These are phyloP conservation scores for Diplodia mutila DNA, from an alignment of 2,329 filamentous ascomycete genomes.

Conservation along the genomic window DNA sequence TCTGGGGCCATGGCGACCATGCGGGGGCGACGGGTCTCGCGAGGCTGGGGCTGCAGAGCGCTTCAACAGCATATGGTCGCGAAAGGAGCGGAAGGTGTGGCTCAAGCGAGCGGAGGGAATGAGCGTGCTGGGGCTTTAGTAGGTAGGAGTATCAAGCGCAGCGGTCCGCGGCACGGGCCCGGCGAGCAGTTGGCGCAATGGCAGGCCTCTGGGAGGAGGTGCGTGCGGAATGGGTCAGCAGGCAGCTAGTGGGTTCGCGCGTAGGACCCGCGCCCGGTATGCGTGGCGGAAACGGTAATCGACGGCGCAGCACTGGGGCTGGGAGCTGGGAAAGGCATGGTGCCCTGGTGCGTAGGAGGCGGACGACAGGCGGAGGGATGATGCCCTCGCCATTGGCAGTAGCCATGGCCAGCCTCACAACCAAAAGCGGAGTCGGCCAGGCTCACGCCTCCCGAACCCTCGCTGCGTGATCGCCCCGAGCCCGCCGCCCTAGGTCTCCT, in stretches of 20 bases:
- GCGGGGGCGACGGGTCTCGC: slow-evolving; percentile 7
- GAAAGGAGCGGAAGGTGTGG: not conserved
- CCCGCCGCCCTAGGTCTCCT: slow-evolving; percentile 18
- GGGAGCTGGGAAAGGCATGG: slow-evolving; percentile 6
- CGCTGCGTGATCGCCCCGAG: slow-evolving; percentile 12
- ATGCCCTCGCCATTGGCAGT: slow-evolving; percentile 8
- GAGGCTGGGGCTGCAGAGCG: not conserved
- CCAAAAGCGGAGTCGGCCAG: slow-evolving; percentile 11
- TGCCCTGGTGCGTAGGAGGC: not conserved
- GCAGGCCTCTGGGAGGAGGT: not conserved
- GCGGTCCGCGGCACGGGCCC: not conserved
- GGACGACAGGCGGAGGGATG: not conserved
- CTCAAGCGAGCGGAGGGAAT: not conserved
- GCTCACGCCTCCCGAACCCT: slow-evolving; percentile 15
- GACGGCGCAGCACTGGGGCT: slow-evolving; percentile 2
- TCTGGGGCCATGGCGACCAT: slow-evolving; percentile 25
- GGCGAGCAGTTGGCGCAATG: slow-evolving; percentile 7
- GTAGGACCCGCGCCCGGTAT: not conserved
- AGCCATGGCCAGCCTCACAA: slow-evolving; percentile 8
- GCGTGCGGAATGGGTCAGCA: not conserved
- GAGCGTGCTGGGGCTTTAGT: not conserved
- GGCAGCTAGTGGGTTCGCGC: slow-evolving; percentile 4
- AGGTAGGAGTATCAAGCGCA: slow-evolving; percentile 8
- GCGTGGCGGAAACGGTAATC: not conserved
- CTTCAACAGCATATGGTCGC: not conserved